Evolutionary conservation across 495 filamentous ascomycete species (phyloP).

Genomic region (Penicillium robsamsonii): DNA sequence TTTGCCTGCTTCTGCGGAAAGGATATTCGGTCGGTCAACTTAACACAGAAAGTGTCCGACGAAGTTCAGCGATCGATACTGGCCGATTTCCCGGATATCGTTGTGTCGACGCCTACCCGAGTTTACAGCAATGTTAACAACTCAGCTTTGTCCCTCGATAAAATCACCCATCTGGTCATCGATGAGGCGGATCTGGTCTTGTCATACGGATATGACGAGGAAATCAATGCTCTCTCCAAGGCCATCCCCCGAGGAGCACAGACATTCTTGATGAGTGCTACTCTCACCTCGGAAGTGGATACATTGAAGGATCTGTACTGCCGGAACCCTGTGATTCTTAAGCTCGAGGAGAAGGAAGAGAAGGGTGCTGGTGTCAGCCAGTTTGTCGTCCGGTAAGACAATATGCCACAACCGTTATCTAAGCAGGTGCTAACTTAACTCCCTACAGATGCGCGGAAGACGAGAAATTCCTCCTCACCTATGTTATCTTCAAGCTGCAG

Average conservation of each 20-base stretch:
- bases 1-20: constrained; percentile 82
- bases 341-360: constrained; percentile 71
- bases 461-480: constrained; percentile 91
- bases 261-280: constrained; percentile 90
- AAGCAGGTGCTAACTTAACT: constrained; percentile 12
- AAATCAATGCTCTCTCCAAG: constrained; percentile 73
- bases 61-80: constrained; percentile 80
- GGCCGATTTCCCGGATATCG: constrained; percentile 82
- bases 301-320: constrained; percentile 84
- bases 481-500: constrained; percentile 92
- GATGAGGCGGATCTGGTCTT: constrained; percentile 96
- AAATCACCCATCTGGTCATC: constrained; percentile 77
- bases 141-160: constrained; percentile 63
- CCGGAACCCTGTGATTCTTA: constrained; percentile 71
- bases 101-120: constrained; percentile 83
- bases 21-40: constrained; percentile 74
- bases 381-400: constrained; percentile 72
- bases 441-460: constrained; percentile 78
- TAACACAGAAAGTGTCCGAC: constrained; percentile 85
- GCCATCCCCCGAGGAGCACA: constrained; percentile 81
- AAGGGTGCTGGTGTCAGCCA: constrained; percentile 75
- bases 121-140: constrained; percentile 68
- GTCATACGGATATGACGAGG: constrained; percentile 90
- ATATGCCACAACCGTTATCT: not conserved
- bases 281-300: constrained; percentile 81